Percentiles rank a stretch among this genome's conserved stretches.
phyloP scores from a whole-genome alignment of 106 monocot genomes.

The Dendrobium huoshanense region DNA sequence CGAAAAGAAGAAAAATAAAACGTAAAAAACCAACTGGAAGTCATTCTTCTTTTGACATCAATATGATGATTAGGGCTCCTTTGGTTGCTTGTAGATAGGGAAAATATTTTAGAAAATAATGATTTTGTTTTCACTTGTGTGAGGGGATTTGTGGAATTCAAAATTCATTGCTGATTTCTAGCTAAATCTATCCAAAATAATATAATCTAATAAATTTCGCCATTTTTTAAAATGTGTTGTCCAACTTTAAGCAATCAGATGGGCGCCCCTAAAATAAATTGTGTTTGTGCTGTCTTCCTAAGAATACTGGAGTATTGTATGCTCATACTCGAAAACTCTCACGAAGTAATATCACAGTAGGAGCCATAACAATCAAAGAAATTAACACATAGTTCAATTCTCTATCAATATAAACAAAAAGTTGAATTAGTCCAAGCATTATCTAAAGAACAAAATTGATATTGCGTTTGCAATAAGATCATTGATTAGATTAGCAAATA shows the following conservation, averaged over 20 bases:
- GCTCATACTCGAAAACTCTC: neutral
- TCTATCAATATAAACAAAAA: neutral
- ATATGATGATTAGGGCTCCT: neutral
- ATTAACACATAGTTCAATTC: too few relatives aligned
- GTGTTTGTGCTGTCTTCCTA: too few relatives aligned
- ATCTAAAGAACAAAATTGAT: neutral
- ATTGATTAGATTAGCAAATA: neutral
- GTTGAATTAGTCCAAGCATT: neutral
- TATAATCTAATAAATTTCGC: neutral
- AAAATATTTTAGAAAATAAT: neutral
- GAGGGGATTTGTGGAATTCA: neutral
- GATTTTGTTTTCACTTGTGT: neutral
- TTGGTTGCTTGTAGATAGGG: neutral
- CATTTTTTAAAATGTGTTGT: neutral
- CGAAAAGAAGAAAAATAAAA: too few relatives aligned
- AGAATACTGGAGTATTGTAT: neutral
- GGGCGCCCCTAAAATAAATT: neutral
- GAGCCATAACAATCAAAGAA: too few relatives aligned
- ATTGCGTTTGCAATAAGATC: neutral
- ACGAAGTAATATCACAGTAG: too few relatives aligned
- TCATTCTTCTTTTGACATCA: neutral
- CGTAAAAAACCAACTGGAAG: neutral
- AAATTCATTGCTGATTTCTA: neutral
- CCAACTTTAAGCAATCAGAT: neutral
- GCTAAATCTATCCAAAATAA: neutral